Conservation (phyloP, 73 alveolate genomes). For the Paramecium biaurelia region DNA sequence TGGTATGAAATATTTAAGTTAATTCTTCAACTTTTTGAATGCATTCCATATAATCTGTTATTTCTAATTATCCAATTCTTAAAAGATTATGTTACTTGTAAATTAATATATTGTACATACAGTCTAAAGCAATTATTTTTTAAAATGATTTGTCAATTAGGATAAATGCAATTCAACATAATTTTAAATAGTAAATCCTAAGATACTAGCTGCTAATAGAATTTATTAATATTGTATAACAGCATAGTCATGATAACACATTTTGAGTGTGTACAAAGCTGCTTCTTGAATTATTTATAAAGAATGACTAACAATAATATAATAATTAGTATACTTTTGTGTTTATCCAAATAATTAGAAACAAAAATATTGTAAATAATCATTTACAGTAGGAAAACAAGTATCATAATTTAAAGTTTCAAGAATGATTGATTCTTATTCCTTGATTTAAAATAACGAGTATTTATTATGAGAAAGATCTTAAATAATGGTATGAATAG, state of each 20-base stretch:
- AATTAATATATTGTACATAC: not conserved
- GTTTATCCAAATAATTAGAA: not conserved
- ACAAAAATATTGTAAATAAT: not conserved
- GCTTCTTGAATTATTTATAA: not conserved
- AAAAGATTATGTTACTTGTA: not conserved
- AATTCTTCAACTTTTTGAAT: not conserved
- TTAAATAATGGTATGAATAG: not conserved
- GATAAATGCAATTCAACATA: not conserved
- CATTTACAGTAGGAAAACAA: conserved; percentile 43
- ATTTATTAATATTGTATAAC: not conserved
- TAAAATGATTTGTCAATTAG: not conserved
- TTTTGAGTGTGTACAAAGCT: conserved; percentile 40
- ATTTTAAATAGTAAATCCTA: not conserved
- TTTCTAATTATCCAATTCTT: not conserved
- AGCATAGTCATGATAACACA: conserved; percentile 42
- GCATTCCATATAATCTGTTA: not conserved
- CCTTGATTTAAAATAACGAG: not conserved
- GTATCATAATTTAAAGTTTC: not conserved
- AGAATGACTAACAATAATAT: not conserved
- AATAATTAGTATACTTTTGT: not conserved
- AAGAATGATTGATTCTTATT: conserved; percentile 27
- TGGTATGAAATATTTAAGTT: not conserved
- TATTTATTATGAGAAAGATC: conserved; percentile 53
- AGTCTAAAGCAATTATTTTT: not conserved
- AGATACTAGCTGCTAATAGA: not conserved